These are phyloP conservation scores for Lachnellula subtilissima DNA, from an alignment of 2,329 filamentous ascomycete species.

Conservation along the genomic window DNA sequence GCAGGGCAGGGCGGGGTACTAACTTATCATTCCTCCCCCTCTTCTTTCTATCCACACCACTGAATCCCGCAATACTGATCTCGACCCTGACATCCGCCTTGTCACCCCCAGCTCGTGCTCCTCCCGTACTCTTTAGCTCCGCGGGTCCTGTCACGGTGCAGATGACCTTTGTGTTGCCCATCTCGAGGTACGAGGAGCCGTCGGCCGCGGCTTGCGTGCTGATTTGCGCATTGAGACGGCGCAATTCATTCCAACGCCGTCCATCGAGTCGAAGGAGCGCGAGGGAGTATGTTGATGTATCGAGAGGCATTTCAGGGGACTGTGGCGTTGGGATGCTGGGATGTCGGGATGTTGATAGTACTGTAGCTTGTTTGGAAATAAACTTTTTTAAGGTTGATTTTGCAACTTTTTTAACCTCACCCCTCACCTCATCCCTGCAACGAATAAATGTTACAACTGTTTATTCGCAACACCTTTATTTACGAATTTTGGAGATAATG, in stretches of 20 bases:
- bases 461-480: too few relatives aligned
- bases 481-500: too few relatives aligned
- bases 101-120: constrained; percentile 32
- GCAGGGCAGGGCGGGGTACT: constrained; percentile 28
- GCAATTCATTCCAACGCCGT: constrained; percentile 94
- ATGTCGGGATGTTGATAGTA: neutral
- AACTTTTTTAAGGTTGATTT: neutral
- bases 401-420: too few relatives aligned
- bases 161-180: constrained; percentile 96
- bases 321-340: neutral
- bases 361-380: neutral
- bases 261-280: constrained; percentile 79
- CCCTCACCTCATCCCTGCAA: too few relatives aligned
- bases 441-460: too few relatives aligned
- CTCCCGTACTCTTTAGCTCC: constrained; percentile 55
- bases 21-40: constrained; percentile 74
- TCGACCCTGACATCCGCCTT: constrained; percentile 72
- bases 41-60: constrained; percentile 77
- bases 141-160: constrained; percentile 84
- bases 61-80: constrained; percentile 83
- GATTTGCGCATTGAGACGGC: constrained; percentile 81
- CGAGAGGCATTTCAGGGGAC: constrained; percentile 69
- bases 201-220: constrained; percentile 89
- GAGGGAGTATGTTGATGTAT: constrained; percentile 86
- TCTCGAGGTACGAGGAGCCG: constrained; percentile 88